Base-by-base conservation (phyloP, 257 asterid genomes). In the Penstemon newberryi region DNA sequence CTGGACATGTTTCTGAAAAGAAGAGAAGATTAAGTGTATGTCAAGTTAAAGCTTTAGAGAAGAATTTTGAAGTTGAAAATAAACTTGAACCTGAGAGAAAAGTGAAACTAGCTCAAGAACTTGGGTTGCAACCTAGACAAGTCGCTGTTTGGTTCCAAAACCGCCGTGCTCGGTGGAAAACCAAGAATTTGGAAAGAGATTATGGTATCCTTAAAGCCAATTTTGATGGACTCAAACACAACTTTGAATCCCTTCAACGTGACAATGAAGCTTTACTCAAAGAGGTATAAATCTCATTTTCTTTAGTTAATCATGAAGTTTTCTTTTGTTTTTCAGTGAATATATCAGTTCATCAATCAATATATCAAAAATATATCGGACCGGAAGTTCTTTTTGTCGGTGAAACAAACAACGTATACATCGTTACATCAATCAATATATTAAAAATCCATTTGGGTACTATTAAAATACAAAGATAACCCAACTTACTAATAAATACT, bases 71-170 rank as follows among this genome's bases (percentile, higher is more conserved):
- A 77, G 95, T 89, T 8, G 98, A 92, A 51, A 89, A 87, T 73
- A 92, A 92, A 74, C 95, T 92, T 9, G 96, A 92, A 39, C 96
- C 98, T 0, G 96, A 92, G 56, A 81, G 98, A 69, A 92, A 92
- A 73, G 88, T 85, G 4, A 89, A 87, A 67, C 84, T 92, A 7
- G 98, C 98, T 2, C 88, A 83, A 41, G 96, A 92, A 37, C 88
- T 92, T 4, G 96, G 96, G 0, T n/a, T 92, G 72, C 96, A 92
- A 84, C 98, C 98, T 15, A 70, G 98, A 15, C 98, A 92, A 82
- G 98, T 92, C 33, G 96, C 96, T 43, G 89, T 92, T 55, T 92
- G 98, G 98, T 92, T 92, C 78, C 98, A 92, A 65, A 89, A 87
- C 77, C 91, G 98, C 73, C 93, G 97, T 0, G 98, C 97, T 0